Base-by-base conservation (phyloP, 352 stramenopile genomes). In the Globisporangium mamillatum region DNA sequence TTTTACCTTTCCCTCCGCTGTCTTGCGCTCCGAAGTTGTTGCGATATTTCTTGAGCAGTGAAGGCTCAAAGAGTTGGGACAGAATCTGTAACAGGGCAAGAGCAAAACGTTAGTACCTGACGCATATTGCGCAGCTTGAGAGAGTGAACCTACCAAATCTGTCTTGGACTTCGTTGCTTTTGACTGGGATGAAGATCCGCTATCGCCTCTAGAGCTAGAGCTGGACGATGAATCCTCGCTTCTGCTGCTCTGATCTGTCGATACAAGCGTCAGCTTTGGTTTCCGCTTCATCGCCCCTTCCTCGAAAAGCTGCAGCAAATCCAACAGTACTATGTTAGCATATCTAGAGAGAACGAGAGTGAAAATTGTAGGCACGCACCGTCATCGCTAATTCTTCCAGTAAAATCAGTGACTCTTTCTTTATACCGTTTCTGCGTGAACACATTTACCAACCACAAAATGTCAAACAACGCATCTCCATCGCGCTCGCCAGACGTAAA, bases 351-450 rank as follows among this genome's bases (percentile, higher is more conserved):
- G 25, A 66, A 38, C 14, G 4, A 22, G 12, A 67, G 44, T 12
- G 18, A 22, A n/a, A 52, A 52, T 52, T 8, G 3, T 22, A 10
- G 29, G 14, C 7, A 65, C 41, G 5, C 69, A 90, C 81, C 66
- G 82, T 90, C 76, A 90, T 78, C 1, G 80, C 80, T 20, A 92
- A 68, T 50, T 92, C 82, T 48, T 92, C 80, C 5, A 92, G 71
- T 27, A 92, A 53, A 62, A 88, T 88, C 20, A 88, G 25, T 20
- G 77, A 75, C 20, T 92, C 79, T 3, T 58, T 74, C 25, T 70
- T 69, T 4, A 86, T 68, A 55, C 69, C 68, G 8, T 48, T n/a
- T 10, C 66, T 71, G 24, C 22, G 32, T 16, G 46, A 60, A 55
- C 12, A 22, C 34, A 60, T 20, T n/a, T 12, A 24, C 22, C 16